phyloP scores from a whole-genome alignment of 2,329 filamentous ascomycete genomes.

The Neocatenulostroma microsporum region DNA sequence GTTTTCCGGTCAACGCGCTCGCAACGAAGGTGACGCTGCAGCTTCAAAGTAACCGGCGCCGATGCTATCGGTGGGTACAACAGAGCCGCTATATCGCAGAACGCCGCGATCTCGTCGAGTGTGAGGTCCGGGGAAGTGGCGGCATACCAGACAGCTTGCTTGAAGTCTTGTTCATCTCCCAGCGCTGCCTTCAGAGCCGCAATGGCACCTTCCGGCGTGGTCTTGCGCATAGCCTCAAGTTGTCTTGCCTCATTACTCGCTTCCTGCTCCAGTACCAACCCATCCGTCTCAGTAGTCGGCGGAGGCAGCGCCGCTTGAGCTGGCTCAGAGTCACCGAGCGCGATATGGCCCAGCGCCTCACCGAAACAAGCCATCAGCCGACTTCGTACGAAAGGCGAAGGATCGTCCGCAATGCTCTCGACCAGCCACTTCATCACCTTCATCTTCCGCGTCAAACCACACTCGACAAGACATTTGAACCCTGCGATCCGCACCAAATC shows the following conservation, averaged over 20 bases:
- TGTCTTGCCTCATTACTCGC: constrained; percentile 45
- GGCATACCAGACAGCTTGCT: constrained; percentile 50
- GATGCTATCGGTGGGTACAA: constrained; percentile 48
- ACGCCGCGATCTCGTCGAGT: constrained; percentile 47
- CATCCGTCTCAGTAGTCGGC: constrained; percentile 31
- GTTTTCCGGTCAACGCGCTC: constrained; percentile 46
- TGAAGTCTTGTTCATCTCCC: constrained; percentile 41
- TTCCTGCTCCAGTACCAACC: constrained; percentile 53
- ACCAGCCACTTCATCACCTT: constrained; percentile 51
- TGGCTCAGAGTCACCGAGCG: constrained; percentile 45
- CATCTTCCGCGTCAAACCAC: constrained; percentile 46
- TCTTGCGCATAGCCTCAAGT: constrained; percentile 46
- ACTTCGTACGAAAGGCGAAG: constrained; percentile 51
- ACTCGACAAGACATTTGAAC: constrained; percentile 50
- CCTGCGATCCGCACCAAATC: constrained; percentile 53
- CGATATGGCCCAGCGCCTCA: constrained; percentile 50
- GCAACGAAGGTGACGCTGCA: constrained; percentile 47
- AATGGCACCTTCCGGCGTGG: constrained; percentile 51
- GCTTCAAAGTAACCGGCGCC: constrained; percentile 43
- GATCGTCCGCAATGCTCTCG: constrained; percentile 49
- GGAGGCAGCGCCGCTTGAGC: constrained; percentile 23
- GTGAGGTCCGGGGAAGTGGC: constrained; percentile 44
- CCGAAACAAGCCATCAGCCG: constrained; percentile 47
- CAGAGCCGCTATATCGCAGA: constrained; percentile 51
- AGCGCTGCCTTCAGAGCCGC: constrained; percentile 50